These are phyloP conservation scores for Pascua guehoae DNA, from an alignment of 1,284 basidiomycete species.

Conservation along the genomic window DNA sequence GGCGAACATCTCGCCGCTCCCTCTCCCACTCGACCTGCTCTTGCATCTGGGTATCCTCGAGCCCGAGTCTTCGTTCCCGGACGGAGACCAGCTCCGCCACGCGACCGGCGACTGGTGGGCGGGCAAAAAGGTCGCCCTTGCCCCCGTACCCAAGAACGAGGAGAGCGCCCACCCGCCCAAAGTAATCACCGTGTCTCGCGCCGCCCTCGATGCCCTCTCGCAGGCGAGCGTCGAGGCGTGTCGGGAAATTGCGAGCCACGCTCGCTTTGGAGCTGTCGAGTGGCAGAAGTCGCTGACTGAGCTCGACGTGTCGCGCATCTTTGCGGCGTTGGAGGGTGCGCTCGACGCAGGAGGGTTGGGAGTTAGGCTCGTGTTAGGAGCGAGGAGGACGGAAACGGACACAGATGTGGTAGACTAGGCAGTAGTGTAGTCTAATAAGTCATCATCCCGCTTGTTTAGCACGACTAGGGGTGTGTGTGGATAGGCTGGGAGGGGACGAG, in stretches of 20 bases:
- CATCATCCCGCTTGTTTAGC: no score
- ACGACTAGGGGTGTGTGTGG: no score
- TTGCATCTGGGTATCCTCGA: conserved; percentile 22
- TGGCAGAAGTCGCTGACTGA: conserved; percentile 8
- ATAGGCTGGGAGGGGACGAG: background rate
- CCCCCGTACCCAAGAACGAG: background rate
- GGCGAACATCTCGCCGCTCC: conserved; percentile 25
- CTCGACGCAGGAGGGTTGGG: conserved; percentile 11
- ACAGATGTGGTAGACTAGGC: background rate
- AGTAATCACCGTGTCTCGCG: conserved; percentile 2
- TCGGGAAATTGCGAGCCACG: conserved; percentile 10
- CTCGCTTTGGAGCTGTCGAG: background rate
- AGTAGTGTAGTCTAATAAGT: background rate
- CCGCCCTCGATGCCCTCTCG: conserved; percentile 3
- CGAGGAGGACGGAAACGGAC: background rate
- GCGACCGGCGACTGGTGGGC: conserved; percentile 15
- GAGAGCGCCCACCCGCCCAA: background rate
- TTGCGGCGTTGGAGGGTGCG: conserved; percentile 3
- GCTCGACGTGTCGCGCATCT: conserved; percentile 11
- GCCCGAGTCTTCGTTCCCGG: background rate
- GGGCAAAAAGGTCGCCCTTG: conserved; percentile 8
- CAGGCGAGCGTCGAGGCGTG: conserved; percentile 16
- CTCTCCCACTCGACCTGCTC: conserved; percentile 23
- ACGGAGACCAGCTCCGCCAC: conserved; percentile 4
- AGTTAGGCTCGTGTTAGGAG: conserved; percentile 6